Conservation (phyloP, 176 grass and related monocot species). For the Aegilops bicornis region DNA sequence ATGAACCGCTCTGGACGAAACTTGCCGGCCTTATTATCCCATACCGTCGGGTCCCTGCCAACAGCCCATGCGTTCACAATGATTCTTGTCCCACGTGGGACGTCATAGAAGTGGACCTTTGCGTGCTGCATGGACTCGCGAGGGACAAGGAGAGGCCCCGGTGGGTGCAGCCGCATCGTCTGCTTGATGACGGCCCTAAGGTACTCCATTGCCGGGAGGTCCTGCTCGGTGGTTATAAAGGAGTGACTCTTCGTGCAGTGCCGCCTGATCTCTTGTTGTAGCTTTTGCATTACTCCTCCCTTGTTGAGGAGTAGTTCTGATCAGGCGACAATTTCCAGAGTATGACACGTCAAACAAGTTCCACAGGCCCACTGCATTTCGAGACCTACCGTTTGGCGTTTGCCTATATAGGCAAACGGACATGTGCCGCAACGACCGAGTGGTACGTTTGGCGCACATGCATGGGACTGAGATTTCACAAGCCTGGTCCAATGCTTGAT, state of each 20-base stretch:
- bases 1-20: background rate
- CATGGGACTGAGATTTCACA: no score
- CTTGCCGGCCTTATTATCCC: background rate
- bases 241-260: background rate
- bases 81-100: background rate
- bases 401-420: no score
- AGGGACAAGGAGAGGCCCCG: background rate
- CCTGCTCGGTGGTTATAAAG: background rate
- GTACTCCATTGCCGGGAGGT: background rate
- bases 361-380: no score
- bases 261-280: background rate
- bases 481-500: no score
- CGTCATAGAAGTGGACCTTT: background rate
- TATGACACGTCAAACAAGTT: no score
- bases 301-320: slow-evolving; percentile 3
- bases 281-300: background rate
- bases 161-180: slow-evolving; percentile 27
- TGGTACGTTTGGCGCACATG: no score
- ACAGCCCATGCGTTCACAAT: background rate
- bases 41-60: background rate
- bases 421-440: no score
- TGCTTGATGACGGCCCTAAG: slow-evolving; percentile 25
- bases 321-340: no score
- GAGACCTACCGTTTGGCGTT: no score
- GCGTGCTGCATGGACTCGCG: background rate